phyloP scores from a whole-genome alignment of 352 stramenopile genomes.

The Phytopythium ostracodes region DNA sequence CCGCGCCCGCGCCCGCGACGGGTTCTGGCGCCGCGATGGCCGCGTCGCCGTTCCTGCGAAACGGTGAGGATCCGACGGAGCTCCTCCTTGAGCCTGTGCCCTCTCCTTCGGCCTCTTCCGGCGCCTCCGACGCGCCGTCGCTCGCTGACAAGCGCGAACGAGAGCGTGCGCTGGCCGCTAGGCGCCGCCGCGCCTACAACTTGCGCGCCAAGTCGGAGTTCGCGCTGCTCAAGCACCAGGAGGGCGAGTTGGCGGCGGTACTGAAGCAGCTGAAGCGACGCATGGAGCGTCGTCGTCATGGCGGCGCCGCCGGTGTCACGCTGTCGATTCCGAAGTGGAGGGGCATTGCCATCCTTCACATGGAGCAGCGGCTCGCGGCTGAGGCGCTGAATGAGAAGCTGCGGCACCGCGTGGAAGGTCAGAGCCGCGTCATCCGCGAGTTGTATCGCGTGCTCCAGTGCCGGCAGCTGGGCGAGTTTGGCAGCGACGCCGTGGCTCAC shows the following conservation, averaged over 20 bases:
- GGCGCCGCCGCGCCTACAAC: constrained; percentile 16
- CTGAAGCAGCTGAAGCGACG: constrained; percentile 4
- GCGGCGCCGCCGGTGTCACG: background rate
- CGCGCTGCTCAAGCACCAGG: constrained; percentile 10
- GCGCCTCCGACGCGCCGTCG: background rate
- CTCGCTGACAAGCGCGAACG: constrained; percentile 8
- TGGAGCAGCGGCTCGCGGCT: constrained; percentile 17
- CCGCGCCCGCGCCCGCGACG: background rate
- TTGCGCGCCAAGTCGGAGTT: constrained; percentile 15
- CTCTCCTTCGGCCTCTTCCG: background rate
- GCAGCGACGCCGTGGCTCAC: constrained; percentile 2
- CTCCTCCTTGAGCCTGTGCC: background rate
- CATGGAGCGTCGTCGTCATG: background rate
- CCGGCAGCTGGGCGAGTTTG: constrained; percentile 2
- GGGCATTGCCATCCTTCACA: constrained; percentile 18
- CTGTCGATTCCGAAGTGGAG: constrained; percentile 16
- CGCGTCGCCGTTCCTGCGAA: background rate
- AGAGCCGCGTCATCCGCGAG: constrained; percentile 20
- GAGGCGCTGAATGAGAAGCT: constrained; percentile 20
- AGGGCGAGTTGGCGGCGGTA: constrained; percentile 12
- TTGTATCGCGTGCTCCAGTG: constrained; percentile 20
- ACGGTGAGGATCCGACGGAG: constrained; percentile 1
- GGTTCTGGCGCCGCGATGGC: background rate
- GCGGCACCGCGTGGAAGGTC: constrained; percentile 16
- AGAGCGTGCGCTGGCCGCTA: constrained; percentile 13